phyloP scores from a whole-genome alignment of 495 filamentous ascomycete genomes.

The Aspergillus ostianus region DNA sequence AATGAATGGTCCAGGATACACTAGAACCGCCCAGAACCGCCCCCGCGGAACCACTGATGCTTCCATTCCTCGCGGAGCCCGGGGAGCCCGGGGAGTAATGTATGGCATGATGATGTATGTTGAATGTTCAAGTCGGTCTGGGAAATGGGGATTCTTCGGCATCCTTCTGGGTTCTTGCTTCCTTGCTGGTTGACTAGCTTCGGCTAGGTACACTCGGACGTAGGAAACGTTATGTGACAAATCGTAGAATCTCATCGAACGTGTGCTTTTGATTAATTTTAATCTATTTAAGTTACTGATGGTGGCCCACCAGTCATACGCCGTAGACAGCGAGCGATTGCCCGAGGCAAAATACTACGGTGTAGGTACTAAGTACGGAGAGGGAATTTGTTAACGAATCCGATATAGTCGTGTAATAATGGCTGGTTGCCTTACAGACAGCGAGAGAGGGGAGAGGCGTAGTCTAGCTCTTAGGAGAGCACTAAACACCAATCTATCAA shows the following conservation, averaged over 20 bases:
- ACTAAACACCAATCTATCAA: background rate
- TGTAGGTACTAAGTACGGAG: no score
- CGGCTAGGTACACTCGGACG: no score
- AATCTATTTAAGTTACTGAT: background rate
- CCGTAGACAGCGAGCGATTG: background rate
- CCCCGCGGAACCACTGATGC: background rate
- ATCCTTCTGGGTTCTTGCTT: background rate
- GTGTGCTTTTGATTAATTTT: no score
- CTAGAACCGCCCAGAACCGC: constrained; percentile 18
- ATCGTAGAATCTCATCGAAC: no score
- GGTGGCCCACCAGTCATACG: background rate
- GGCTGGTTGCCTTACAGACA: background rate
- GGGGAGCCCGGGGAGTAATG: no score
- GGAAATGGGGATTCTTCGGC: background rate
- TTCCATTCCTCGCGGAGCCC: background rate
- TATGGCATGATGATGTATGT: constrained; percentile 5
- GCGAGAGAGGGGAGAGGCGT: no score
- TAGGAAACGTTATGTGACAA: no score
- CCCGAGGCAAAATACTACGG: background rate
- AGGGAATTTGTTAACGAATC: no score
- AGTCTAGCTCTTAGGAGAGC: background rate
- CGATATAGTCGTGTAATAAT: background rate
- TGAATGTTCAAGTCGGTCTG: background rate
- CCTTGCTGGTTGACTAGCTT: no score
- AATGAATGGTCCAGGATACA: background rate